A percentile compares a stretch with the other conserved stretches of the same genome.
Conservation (phyloP, 2,329 filamentous ascomycete genomes). For the Talaromyces funiculosus region DNA sequence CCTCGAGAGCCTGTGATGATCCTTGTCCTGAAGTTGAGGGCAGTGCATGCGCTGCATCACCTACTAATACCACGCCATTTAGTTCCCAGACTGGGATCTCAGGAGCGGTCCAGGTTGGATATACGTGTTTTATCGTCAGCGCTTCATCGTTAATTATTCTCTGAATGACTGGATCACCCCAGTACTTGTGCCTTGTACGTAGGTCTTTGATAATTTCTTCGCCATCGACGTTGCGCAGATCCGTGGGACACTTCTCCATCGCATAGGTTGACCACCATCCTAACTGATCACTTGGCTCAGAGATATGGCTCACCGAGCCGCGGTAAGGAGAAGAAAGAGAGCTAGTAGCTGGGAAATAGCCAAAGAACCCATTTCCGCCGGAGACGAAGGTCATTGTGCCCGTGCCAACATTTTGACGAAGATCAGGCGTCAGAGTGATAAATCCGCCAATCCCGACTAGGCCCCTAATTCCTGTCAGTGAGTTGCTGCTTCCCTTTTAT, state of each 20-base stretch:
- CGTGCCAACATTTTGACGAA: constrained; percentile 27
- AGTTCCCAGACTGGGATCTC: constrained; percentile 44
- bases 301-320: constrained; percentile 23
- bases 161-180: constrained; percentile 43
- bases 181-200: constrained; percentile 37
- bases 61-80: constrained; percentile 48
- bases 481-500: background rate
- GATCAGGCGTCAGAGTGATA: constrained; percentile 25
- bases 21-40: constrained; percentile 52
- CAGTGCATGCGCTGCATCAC: constrained; percentile 55
- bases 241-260: constrained; percentile 25
- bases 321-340: constrained; percentile 18
- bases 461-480: constrained; percentile 23
- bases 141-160: constrained; percentile 31
- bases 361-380: constrained; percentile 48
- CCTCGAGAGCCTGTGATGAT: constrained; percentile 52
- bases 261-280: constrained; percentile 46
- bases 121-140: constrained; percentile 39
- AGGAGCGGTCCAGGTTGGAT: constrained; percentile 46
- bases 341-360: constrained; percentile 38
- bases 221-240: constrained; percentile 27
- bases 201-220: constrained; percentile 32
- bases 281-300: constrained; percentile 27
- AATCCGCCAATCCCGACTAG: constrained; percentile 46
- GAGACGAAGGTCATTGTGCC: constrained; percentile 42